phyloP scores from a whole-genome alignment of 345 rosid species.

The Ailanthus altissimus region DNA sequence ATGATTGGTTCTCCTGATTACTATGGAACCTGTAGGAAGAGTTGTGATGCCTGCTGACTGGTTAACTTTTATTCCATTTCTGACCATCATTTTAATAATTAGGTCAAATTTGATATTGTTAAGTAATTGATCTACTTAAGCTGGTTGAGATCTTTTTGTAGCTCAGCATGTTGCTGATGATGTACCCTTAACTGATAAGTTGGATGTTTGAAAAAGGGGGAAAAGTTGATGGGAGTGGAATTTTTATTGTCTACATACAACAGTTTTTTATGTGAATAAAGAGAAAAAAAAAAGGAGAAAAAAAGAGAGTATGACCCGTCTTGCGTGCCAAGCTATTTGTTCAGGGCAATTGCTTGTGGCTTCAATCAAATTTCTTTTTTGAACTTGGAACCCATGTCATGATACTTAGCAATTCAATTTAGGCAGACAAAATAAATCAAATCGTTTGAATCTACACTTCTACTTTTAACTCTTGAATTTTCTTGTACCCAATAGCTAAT shows the following conservation, averaged over 20 bases:
- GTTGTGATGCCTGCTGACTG: conserved; percentile 66
- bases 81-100: not conserved
- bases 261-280: not conserved
- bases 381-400: not conserved
- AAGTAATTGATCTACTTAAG: not conserved
- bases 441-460: not conserved
- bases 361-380: not conserved
- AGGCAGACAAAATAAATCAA: not conserved
- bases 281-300: not conserved
- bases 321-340: not conserved
- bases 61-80: not conserved
- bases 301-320: not conserved
- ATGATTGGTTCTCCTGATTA: conserved; percentile 93
- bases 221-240: not conserved
- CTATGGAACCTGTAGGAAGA: conserved; percentile 87
- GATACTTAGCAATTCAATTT: not conserved
- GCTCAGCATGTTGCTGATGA: not conserved
- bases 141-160: not conserved
- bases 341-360: not conserved
- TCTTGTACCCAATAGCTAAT: not conserved
- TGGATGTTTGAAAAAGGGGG: not conserved
- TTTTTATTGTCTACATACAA: not conserved
- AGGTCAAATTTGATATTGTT: conserved; percentile 10
- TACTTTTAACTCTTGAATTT: not conserved
- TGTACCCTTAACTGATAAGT: too few species aligned